Base-by-base conservation (phyloP, 2,329 filamentous ascomycete species). In the Trichoderma koningiopsis region DNA sequence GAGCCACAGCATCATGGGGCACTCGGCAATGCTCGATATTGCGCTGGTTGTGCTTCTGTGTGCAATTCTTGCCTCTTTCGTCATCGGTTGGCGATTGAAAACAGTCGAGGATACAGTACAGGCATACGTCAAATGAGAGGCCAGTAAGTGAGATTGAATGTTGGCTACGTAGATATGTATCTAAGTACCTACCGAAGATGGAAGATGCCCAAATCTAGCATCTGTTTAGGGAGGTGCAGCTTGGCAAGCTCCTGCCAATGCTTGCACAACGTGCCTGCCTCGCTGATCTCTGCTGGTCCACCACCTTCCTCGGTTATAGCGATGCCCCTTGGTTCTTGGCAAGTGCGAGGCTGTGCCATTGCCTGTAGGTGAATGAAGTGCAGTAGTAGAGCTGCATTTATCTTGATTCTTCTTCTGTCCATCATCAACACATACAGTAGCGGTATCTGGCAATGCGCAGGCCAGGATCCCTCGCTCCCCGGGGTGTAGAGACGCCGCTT, bases 201-300 rank as follows among this genome's bases (percentile, higher is more conserved):
- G 29, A n/a, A 61, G 13, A 40, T 5, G 19, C 16, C 40, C 19
- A 43, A 43, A 10, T 43, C 40, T 43, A 43, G 37, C 37, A 43
- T 43, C 40, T 43, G 7, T 43, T 43, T 43, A 43, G 40, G 40
- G 19, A n/a, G 40, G 40, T n/a, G 40, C 19, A 10, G 35, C 52
- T 57, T 55, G 27, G 52, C 27, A n/a, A 31, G 27, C 31, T 43
- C 53, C 29, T 58, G 62, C 65, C 65, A 68, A 68, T 68, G 16
- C 47, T 47, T 55, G 65, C 57, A 27, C 65, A 68, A 68, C 65
- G 65, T 68, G 57, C 65, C 63, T 67, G 63, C 63, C 52, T 52
- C 49, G 61, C 56, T 19, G 16, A 43, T n/a, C 19, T 43, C 40
- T 16, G 49, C 61, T 29, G 33, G 16, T 64, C 22, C 49, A 33